A percentile compares a stretch with the other conserved stretches of the same genome.
These are phyloP conservation scores for Zymoseptoria passerinii DNA, from an alignment of 2,329 filamentous ascomycete genomes.

Conservation along the genomic window DNA sequence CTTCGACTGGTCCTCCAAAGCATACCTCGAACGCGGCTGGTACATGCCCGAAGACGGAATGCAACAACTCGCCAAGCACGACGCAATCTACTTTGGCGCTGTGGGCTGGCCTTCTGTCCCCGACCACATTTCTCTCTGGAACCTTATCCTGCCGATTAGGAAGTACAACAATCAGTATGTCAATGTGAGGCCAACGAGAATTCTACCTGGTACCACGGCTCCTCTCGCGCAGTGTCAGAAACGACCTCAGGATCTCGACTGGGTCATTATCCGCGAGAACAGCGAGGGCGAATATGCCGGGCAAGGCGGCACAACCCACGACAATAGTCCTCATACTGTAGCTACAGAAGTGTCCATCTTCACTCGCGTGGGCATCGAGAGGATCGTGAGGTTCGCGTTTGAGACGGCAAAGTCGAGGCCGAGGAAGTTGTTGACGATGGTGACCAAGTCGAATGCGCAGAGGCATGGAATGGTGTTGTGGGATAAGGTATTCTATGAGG, in stretches of 20 bases:
- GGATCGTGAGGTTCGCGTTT: conserved; percentile 43
- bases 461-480: conserved; percentile 43
- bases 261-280: conserved; percentile 43
- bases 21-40: conserved; percentile 44
- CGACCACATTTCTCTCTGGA: conserved; percentile 59
- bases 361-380: conserved; percentile 37
- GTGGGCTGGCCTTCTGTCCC: conserved; percentile 56
- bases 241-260: conserved; percentile 35
- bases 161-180: conserved; percentile 61
- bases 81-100: conserved; percentile 52
- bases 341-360: conserved; percentile 43
- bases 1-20: conserved; percentile 43
- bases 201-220: conserved; percentile 35
- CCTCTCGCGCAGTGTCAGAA: conserved; percentile 32
- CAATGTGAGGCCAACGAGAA: conserved; percentile 51
- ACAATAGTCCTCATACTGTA: conserved; percentile 32
- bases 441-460: conserved; percentile 44
- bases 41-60: conserved; percentile 47
- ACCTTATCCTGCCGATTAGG: conserved; percentile 57
- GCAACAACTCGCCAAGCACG: conserved; percentile 43
- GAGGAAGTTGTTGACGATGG: conserved; percentile 42
- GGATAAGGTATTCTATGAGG: conserved; percentile 40
- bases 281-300: conserved; percentile 43
- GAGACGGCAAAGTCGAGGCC: conserved; percentile 37
- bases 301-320: conserved; percentile 39